A percentile compares a stretch with the other conserved stretches of the same genome.
Conservation (phyloP, 345 rosid genomes). For the Syzygium aromaticum region DNA sequence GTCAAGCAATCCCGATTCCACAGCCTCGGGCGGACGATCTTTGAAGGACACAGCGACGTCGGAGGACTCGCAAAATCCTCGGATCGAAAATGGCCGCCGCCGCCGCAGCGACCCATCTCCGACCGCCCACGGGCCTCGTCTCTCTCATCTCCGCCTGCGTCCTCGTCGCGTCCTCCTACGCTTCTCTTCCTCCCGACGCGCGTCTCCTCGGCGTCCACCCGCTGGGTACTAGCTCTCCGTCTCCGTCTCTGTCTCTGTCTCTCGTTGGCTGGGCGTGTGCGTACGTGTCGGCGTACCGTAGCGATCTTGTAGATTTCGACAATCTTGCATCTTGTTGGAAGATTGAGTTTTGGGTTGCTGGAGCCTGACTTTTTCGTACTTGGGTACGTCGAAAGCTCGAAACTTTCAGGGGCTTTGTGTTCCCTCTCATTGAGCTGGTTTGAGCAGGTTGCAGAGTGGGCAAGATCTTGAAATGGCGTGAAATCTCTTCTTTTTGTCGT, state of each 20-base stretch:
- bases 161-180: background rate
- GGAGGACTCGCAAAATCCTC: background rate
- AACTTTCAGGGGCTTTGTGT: background rate
- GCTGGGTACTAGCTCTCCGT: conserved; percentile 27
- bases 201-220: conserved; percentile 62
- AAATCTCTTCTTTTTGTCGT: background rate
- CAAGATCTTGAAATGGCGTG: background rate
- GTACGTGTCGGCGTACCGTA: background rate
- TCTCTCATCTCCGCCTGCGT: background rate
- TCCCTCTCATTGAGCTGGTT: background rate
- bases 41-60: background rate
- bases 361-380: background rate
- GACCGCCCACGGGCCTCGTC: background rate
- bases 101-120: background rate
- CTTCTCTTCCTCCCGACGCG: conserved; percentile 14
- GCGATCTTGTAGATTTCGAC: background rate
- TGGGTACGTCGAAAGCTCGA: background rate
- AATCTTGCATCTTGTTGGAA: background rate
- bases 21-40: background rate
- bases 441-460: background rate
- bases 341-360: background rate
- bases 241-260: background rate
- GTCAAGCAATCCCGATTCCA: background rate
- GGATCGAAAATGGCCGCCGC: background rate
- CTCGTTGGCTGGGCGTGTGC: background rate